These are phyloP conservation scores for Steccherinum ochraceum DNA, from an alignment of 768 basidiomycete genomes.

Conservation along the genomic window DNA sequence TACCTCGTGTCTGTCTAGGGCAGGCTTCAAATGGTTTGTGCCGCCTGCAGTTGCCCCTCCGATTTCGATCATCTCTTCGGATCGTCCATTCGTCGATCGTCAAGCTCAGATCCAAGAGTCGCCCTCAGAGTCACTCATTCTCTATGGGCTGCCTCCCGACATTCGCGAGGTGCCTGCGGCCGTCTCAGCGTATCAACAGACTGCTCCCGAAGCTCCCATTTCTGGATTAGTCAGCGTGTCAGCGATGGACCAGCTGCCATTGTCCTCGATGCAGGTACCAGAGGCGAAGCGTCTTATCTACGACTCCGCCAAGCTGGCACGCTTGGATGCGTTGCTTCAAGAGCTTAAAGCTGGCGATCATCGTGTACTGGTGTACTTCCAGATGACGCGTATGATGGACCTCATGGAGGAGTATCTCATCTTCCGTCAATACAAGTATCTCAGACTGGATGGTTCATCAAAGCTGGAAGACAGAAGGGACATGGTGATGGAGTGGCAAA, in stretches of 20 bases:
- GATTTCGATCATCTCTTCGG: conserved; percentile 62
- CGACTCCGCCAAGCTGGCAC: conserved; percentile 93
- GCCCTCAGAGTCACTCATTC: conserved; percentile 64
- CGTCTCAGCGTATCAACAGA: conserved; percentile 36
- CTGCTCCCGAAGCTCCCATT: conserved; percentile 56
- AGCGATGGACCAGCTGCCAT: conserved; percentile 66
- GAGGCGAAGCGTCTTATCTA: conserved; percentile 92
- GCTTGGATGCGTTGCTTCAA: conserved; percentile 82
- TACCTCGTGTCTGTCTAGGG: conserved; percentile 76
- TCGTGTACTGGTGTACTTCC: conserved; percentile 94
- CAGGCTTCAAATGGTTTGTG: conserved; percentile 76
- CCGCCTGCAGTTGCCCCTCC: conserved; percentile 85
- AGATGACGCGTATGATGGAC: conserved; percentile 99
- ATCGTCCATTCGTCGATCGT: conserved; percentile 74
- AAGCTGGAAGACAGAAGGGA: conserved; percentile 94
- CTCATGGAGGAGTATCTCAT: conserved; percentile 98
- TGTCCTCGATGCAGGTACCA: conserved; percentile 85
- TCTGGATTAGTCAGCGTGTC: conserved; percentile 65
- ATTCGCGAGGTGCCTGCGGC: conserved; percentile 53
- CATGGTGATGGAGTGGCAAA: conserved; percentile 99
- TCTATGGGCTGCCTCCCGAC: conserved; percentile 79
- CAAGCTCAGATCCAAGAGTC: conserved; percentile 57
- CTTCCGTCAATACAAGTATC: conserved; percentile 92
- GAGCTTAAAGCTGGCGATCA: conserved; percentile 92
- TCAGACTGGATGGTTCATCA: conserved; percentile 88